Evolutionary conservation across 192 early-diverging fungal genomes (phyloP).

Genomic region (Backusella luteola): DNA sequence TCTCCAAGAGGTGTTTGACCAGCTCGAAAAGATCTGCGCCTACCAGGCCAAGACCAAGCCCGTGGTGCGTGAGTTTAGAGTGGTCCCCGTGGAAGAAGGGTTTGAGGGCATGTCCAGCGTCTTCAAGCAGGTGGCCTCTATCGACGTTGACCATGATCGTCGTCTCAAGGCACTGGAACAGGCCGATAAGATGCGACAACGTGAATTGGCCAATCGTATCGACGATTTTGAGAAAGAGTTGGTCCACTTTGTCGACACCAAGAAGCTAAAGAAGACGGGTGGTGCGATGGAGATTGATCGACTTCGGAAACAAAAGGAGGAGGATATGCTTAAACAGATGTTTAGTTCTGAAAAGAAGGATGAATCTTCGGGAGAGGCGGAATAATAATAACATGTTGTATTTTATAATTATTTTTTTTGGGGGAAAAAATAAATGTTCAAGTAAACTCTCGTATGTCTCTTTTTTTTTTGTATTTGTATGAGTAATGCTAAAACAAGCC

Average conservation of each 20-base stretch:
- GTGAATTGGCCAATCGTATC: slow-evolving; percentile 65
- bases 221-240: slow-evolving; percentile 80
- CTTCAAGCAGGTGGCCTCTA: slow-evolving; percentile 65
- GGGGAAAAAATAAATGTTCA: background rate
- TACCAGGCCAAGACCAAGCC: slow-evolving; percentile 50
- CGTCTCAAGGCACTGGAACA: slow-evolving; percentile 65
- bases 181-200: slow-evolving; percentile 63
- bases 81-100: slow-evolving; percentile 58
- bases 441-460: too few species aligned
- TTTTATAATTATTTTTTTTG: background rate
- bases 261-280: slow-evolving; percentile 72
- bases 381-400: background rate
- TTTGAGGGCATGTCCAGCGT: slow-evolving; percentile 65
- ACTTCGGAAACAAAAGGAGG: slow-evolving; percentile 63
- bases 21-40: slow-evolving; percentile 60
- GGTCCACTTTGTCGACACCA: slow-evolving; percentile 60
- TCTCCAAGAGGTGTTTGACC: slow-evolving; percentile 54
- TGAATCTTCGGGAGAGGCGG: background rate
- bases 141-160: slow-evolving; percentile 62
- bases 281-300: slow-evolving; percentile 74
- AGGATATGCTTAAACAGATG: slow-evolving; percentile 57
- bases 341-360: slow-evolving; percentile 15
- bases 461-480: too few species aligned
- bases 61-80: slow-evolving; percentile 45
- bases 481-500: too few species aligned